Percentiles rank a stretch among this genome's conserved stretches.
These are phyloP conservation scores for Phlyctochytrium planicorne DNA, from an alignment of 192 early-diverging fungal genomes.

Conservation along the genomic window DNA sequence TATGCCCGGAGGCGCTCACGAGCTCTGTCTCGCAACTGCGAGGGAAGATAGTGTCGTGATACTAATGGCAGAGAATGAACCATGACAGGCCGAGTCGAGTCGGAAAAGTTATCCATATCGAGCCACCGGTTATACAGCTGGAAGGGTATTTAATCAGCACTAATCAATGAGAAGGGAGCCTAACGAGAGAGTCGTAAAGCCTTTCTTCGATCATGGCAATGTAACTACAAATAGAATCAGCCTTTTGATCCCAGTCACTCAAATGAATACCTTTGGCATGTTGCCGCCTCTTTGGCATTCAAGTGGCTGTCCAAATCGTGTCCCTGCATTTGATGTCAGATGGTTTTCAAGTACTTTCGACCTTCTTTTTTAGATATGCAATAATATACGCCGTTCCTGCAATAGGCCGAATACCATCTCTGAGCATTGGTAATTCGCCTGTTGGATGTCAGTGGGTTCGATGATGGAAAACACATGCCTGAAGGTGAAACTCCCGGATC, in stretches of 20 bases:
- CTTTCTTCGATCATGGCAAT: slow-evolving; percentile 74
- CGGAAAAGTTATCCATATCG: slow-evolving; percentile 77
- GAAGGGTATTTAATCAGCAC: neutral
- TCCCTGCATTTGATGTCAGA: slow-evolving; percentile 25
- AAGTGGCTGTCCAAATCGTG: slow-evolving; percentile 44
- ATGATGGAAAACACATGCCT: slow-evolving; percentile 47
- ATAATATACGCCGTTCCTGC: slow-evolving; percentile 38
- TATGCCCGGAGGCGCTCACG: slow-evolving; percentile 62
- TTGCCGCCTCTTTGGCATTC: slow-evolving; percentile 34
- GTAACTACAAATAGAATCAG: slow-evolving; percentile 44
- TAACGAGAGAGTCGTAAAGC: slow-evolving; percentile 74
- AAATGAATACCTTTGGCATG: slow-evolving; percentile 49
- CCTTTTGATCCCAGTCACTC: no score
- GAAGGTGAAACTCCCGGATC: slow-evolving; percentile 65
- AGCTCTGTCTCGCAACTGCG: slow-evolving; percentile 71
- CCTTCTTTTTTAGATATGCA: slow-evolving; percentile 38
- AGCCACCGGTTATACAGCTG: slow-evolving; percentile 80
- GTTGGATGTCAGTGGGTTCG: slow-evolving; percentile 31
- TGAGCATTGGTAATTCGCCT: slow-evolving; percentile 74
- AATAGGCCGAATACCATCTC: slow-evolving; percentile 50
- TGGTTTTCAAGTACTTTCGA: no score
- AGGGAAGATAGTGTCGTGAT: slow-evolving; percentile 66
- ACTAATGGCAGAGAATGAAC: slow-evolving; percentile 70
- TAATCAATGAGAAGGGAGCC: slow-evolving; percentile 27
- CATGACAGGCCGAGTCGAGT: slow-evolving; percentile 70